A percentile compares a stretch with the other conserved stretches of the same genome.
These are phyloP conservation scores for Oenanthe javanica DNA, from an alignment of 140 eudicot species.

Conservation along the genomic window DNA sequence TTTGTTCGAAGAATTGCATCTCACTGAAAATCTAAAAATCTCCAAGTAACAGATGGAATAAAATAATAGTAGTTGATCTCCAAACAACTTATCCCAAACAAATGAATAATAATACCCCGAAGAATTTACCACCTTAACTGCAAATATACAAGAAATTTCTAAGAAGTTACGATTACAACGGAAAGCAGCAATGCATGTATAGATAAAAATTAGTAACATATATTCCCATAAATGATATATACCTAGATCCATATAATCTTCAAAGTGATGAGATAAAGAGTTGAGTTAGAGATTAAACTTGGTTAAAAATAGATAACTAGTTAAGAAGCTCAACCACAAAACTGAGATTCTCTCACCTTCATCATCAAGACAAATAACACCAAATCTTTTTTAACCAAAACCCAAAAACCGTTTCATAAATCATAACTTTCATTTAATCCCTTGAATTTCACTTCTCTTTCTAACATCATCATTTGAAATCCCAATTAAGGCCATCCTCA, in stretches of 20 bases:
- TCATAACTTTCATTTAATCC: background rate
- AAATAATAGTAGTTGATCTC: background rate
- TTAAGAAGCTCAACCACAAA: conserved; percentile 1
- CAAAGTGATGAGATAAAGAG: background rate
- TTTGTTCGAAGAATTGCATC: background rate
- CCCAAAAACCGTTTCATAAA: conserved; percentile 5
- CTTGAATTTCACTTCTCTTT: background rate
- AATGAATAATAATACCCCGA: background rate
- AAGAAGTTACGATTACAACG: background rate
- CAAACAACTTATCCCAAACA: background rate
- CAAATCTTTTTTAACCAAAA: conserved; percentile 2
- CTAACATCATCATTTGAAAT: background rate
- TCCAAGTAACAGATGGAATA: background rate
- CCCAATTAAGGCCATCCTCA: background rate
- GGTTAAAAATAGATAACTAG: background rate
- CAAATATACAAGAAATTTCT: background rate
- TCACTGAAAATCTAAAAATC: background rate
- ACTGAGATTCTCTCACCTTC: background rate
- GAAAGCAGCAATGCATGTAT: background rate
- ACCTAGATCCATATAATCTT: background rate
- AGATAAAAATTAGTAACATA: background rate
- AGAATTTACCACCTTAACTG: background rate
- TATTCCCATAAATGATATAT: background rate
- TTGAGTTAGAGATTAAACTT: background rate
- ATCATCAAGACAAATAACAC: conserved; percentile 2